These are phyloP conservation scores for Eleusine indica DNA, from an alignment of 176 grass and related monocot genomes.

Conservation along the genomic window DNA sequence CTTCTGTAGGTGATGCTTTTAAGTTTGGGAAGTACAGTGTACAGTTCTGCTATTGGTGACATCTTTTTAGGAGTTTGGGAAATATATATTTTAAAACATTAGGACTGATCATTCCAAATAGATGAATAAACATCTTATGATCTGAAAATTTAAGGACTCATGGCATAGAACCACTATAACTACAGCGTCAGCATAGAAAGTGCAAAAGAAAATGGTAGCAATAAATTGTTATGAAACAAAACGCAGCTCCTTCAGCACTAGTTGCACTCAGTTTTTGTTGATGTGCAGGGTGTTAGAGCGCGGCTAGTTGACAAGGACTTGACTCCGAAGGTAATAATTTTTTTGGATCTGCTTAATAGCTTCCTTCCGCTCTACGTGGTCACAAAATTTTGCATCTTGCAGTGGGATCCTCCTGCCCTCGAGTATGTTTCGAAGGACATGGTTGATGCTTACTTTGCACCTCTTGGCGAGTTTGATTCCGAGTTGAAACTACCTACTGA, in stretches of 20 bases:
- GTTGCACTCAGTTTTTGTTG: neutral
- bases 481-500: conserved; percentile 64
- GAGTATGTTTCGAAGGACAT: conserved; percentile 79
- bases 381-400: conserved; percentile 34
- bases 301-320: conserved; percentile 78
- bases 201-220: neutral
- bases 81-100: neutral
- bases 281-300: conserved; percentile 78
- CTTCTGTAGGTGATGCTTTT: neutral
- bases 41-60: neutral
- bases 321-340: conserved; percentile 68
- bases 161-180: neutral
- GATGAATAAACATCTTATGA: neutral
- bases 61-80: neutral
- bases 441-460: conserved; percentile 78
- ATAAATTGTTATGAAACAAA: neutral
- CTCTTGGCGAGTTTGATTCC: conserved; percentile 72
- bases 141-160: neutral
- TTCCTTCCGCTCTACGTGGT: conserved; percentile 4
- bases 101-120: neutral
- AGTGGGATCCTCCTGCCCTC: conserved; percentile 95
- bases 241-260: neutral
- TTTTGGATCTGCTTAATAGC: too few species aligned
- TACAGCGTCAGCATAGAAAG: neutral
- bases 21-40: conserved; percentile 3